These are phyloP conservation scores for Trichosporon asahii DNA, from an alignment of 1,284 basidiomycete genomes.

Conservation along the genomic window DNA sequence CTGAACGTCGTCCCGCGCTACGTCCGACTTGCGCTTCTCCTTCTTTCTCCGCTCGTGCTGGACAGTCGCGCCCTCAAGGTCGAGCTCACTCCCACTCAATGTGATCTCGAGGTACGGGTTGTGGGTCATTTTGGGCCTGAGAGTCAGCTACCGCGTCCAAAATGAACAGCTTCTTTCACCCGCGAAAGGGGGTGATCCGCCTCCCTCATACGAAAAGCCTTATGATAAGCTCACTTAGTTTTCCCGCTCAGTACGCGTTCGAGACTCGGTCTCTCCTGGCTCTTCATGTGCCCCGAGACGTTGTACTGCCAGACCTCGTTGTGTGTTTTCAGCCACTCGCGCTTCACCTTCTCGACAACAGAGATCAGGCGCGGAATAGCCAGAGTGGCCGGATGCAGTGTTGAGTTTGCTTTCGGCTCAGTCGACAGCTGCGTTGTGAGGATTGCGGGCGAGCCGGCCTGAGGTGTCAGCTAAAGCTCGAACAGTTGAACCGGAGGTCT, in stretches of 20 bases:
- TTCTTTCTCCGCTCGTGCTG: constrained; percentile 20
- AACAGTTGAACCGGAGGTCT: constrained; percentile 17
- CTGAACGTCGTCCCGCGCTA: not conserved
- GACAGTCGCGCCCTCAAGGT: constrained; percentile 43
- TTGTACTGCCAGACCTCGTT: constrained; percentile 76
- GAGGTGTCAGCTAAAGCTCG: constrained; percentile 37
- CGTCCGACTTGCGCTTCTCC: constrained; percentile 19
- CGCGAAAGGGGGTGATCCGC: too few relatives aligned
- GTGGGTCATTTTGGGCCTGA: constrained; percentile 62
- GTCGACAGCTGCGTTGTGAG: constrained; percentile 8
- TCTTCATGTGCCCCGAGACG: constrained; percentile 58
- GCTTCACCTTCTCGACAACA: constrained; percentile 77
- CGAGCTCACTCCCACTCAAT: constrained; percentile 58
- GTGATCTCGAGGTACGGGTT: constrained; percentile 73
- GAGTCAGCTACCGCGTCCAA: constrained; percentile 9
- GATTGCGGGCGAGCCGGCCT: constrained; percentile 52
- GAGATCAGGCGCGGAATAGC: constrained; percentile 66
- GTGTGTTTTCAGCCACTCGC: constrained; percentile 58
- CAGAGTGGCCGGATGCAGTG: constrained; percentile 50
- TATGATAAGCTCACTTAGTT: constrained; percentile 63
- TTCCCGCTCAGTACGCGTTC: constrained; percentile 52
- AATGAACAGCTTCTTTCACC: not conserved
- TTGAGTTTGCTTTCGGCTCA: constrained; percentile 25
- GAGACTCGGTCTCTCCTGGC: constrained; percentile 38
- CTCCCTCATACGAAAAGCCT: too few relatives aligned